Percentiles rank a stretch among this genome's conserved stretches.
Evolutionary conservation across 2,329 filamentous ascomycete species (phyloP).

Genomic region (Daldinia sp.): DNA sequence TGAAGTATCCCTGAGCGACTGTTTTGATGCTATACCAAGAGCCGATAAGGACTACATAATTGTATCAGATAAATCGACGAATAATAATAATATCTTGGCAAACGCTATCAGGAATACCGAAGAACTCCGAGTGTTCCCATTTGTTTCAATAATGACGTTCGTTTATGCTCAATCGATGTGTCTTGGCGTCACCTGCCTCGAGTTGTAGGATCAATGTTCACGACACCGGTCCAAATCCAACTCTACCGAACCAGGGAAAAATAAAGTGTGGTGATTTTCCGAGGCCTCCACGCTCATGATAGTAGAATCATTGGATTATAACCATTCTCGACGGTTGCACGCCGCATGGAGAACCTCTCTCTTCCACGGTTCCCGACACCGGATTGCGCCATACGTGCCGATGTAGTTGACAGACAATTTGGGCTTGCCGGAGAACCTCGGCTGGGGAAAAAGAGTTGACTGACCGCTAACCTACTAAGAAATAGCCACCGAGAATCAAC

Average conservation of each 20-base stretch:
- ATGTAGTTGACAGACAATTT: background rate
- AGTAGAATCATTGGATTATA: background rate
- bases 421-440: conserved; percentile 12
- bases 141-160: conserved; percentile 15
- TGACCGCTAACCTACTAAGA: background rate
- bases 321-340: background rate
- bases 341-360: background rate
- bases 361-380: background rate
- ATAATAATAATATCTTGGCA: conserved; percentile 1
- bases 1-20: background rate
- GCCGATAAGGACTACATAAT: background rate
- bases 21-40: background rate
- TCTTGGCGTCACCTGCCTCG: conserved; percentile 21
- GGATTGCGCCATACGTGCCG: background rate
- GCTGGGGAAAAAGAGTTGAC: background rate
- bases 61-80: background rate
- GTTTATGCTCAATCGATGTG: conserved; percentile 28
- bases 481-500: conserved; percentile 1
- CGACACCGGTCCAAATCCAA: background rate
- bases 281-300: background rate
- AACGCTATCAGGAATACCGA: conserved; percentile 28
- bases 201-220: conserved; percentile 5
- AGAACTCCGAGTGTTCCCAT: conserved; percentile 14
- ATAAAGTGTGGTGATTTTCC: background rate
- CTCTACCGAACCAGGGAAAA: background rate